A percentile compares a stretch with the other conserved stretches of the same genome.
phyloP scores from a whole-genome alignment of 2,329 filamentous ascomycete species.

The Curvularia eragrostidis region DNA sequence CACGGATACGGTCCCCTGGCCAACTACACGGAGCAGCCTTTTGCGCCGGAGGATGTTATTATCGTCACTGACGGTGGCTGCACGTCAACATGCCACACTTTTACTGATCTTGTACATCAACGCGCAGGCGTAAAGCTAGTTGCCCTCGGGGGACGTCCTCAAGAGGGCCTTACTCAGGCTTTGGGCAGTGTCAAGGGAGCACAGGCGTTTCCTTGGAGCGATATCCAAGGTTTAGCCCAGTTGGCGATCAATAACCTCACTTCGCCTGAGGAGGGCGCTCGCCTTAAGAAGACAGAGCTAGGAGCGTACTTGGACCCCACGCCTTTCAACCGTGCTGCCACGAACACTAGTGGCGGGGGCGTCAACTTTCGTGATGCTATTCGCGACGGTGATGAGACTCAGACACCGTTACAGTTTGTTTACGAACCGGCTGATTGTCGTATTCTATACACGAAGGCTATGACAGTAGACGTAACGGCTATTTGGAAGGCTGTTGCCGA shows the following conservation, averaged over 20 bases:
- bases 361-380: not conserved
- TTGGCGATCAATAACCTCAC: not conserved
- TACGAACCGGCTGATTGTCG: too few species aligned
- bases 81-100: not conserved
- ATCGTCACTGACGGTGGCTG: not conserved
- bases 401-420: too few species aligned
- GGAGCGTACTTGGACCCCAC: not conserved
- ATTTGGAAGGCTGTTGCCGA: not conserved
- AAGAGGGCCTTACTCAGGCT: not conserved
- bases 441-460: too few species aligned
- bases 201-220: not conserved
- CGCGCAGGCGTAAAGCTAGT: not conserved
- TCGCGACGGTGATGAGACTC: not conserved
- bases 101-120: not conserved
- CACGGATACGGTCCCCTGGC: constrained; percentile 34
- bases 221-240: not conserved
- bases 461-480: not conserved
- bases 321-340: not conserved
- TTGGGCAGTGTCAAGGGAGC: not conserved
- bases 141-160: not conserved
- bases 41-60: constrained; percentile 58
- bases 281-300: not conserved
- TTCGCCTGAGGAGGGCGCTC: not conserved
- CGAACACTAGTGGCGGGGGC: too few species aligned
- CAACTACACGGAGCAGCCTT: constrained; percentile 54